Conservation (phyloP, 1,284 basidiomycete species). For the Ceratobasidium sp. region DNA sequence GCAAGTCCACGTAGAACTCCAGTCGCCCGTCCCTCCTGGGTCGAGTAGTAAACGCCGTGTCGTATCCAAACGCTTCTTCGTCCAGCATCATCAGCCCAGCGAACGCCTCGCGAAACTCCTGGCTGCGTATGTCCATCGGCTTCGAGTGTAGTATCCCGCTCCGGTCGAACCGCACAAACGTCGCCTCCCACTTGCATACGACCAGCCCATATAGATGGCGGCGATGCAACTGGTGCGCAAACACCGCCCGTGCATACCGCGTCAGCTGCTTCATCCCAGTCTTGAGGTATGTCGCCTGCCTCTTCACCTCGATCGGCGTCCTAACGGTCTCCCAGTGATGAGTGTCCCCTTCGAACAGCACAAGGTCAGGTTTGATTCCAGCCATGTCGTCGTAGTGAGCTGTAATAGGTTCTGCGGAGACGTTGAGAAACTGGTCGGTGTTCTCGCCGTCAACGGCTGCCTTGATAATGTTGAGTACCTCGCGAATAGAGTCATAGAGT, state of each 20-base stretch:
- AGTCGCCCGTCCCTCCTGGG: neutral
- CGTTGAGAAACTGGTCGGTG: neutral
- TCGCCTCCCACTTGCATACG: slow-evolving; percentile 1
- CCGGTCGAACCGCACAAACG: slow-evolving; percentile 31
- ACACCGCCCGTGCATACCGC: slow-evolving; percentile 20
- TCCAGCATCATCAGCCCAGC: slow-evolving; percentile 14
- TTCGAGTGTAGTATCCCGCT: slow-evolving; percentile 11
- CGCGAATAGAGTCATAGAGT: neutral
- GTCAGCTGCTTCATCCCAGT: slow-evolving; percentile 25
- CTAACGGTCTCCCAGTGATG: slow-evolving; percentile 28
- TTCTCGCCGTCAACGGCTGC: neutral
- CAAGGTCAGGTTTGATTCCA: slow-evolving; percentile 19
- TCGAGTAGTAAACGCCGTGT: slow-evolving; percentile 1
- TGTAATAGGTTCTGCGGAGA: neutral
- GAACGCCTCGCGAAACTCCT: slow-evolving; percentile 17
- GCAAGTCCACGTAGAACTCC: slow-evolving; percentile 29
- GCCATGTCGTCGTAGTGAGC: neutral
- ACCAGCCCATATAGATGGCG: slow-evolving; percentile 23
- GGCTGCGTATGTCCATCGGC: neutral
- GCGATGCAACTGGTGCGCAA: slow-evolving; percentile 35
- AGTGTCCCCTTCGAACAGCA: slow-evolving; percentile 1
- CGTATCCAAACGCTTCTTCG: neutral
- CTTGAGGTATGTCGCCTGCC: neutral
- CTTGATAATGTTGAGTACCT: slow-evolving; percentile 23
- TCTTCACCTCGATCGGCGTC: slow-evolving; percentile 27